A percentile compares a stretch with the other conserved stretches of the same genome.
Conservation (phyloP, 2,329 filamentous ascomycete species). For the Thielaviopsis populi region DNA sequence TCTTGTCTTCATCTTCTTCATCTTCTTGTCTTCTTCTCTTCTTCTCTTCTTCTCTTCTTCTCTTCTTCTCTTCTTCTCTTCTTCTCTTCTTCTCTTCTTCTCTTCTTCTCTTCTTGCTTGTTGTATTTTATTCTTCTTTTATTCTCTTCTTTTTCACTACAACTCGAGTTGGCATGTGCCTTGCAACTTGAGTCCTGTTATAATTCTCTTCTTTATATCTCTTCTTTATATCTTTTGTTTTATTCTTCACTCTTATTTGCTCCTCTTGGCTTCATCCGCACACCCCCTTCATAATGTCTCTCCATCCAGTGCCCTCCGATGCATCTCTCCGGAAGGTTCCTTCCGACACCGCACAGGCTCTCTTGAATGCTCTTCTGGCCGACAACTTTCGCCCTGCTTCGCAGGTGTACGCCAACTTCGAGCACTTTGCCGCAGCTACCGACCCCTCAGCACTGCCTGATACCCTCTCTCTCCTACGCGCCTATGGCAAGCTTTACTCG, state of each 20-base stretch:
- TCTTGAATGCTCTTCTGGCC: not conserved
- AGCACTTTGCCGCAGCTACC: not conserved
- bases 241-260: not conserved
- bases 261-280: not conserved
- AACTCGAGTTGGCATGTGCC: not conserved
- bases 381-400: not conserved
- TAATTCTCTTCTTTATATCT: not conserved
- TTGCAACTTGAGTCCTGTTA: not conserved
- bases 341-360: not conserved
- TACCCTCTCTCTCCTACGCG: constrained; percentile 9
- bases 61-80: not conserved
- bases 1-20: not conserved
- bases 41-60: not conserved
- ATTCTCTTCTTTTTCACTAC: not conserved
- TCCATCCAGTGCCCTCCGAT: not conserved
- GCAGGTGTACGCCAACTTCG: not conserved
- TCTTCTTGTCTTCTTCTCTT: not conserved
- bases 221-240: not conserved
- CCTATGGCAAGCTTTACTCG: constrained; percentile 8
- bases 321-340: not conserved
- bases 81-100: not conserved
- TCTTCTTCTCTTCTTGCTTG: not conserved
- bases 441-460: constrained; percentile 3
- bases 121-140: not conserved
- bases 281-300: not conserved